Conservation (phyloP, 345 rosid species). For the Streptanthus diversifolius region DNA sequence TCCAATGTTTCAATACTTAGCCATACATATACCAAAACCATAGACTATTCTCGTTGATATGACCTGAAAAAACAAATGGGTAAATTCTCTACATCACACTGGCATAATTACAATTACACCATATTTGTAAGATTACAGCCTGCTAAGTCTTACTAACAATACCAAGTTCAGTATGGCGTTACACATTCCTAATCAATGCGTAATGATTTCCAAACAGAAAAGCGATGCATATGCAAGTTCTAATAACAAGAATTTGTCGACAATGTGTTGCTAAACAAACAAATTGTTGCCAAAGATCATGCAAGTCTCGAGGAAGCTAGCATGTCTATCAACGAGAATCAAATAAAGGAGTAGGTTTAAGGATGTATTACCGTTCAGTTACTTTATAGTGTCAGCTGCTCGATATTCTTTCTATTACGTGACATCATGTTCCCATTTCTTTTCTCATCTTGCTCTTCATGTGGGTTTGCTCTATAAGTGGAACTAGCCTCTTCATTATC, state of each 20-base stretch:
- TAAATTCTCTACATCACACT: not conserved
- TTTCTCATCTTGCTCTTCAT: conserved; percentile 58
- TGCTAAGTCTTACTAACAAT: not conserved
- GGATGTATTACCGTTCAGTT: conserved; percentile 2
- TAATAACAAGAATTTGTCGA: not conserved
- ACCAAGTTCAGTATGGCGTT: not conserved
- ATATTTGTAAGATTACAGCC: not conserved
- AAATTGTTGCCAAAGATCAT: not conserved
- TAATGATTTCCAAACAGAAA: not conserved
- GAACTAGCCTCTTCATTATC: conserved; percentile 89
- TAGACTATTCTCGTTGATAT: not conserved
- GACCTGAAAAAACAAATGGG: conserved; percentile 1
- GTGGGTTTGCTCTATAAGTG: conserved; percentile 50
- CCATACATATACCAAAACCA: conserved; percentile 4
- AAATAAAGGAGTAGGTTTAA: not conserved
- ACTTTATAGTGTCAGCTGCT: conserved; percentile 61
- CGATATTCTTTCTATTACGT: conserved; percentile 48
- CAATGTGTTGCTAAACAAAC: not conserved
- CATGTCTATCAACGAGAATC: not conserved
- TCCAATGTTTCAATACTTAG: conserved; percentile 7
- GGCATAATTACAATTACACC: not conserved
- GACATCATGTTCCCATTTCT: conserved; percentile 44
- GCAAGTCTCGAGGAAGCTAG: not conserved
- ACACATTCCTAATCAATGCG: not conserved
- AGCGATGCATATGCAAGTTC: not conserved